A percentile compares a stretch with the other conserved stretches of the same genome.
These are phyloP conservation scores for Pleurotus cornucopiae DNA, from an alignment of 768 basidiomycete species.

Conservation along the genomic window DNA sequence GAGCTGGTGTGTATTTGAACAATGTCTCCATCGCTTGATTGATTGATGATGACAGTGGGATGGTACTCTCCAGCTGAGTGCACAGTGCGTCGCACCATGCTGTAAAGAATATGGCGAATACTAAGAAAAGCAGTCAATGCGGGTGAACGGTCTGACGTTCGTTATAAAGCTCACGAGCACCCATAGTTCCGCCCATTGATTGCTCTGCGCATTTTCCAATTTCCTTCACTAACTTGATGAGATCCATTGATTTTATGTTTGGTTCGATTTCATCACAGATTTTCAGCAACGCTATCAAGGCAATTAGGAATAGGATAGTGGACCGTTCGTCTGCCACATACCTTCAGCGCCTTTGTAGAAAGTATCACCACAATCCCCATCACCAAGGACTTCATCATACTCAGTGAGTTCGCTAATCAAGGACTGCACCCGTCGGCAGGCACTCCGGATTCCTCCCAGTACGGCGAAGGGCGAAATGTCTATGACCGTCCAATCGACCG, in stretches of 20 bases:
- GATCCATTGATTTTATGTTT: conserved; percentile 6
- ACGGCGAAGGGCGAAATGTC: conserved; percentile 13
- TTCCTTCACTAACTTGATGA: conserved; percentile 19
- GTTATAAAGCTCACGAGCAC: conserved; percentile 34
- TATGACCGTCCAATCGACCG: not conserved
- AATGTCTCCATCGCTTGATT: conserved; percentile 25
- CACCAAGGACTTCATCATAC: conserved; percentile 58
- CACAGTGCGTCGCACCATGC: conserved; percentile 22
- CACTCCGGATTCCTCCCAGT: conserved; percentile 27
- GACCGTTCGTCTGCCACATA: conserved; percentile 5
- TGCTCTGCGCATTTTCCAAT: conserved; percentile 43
- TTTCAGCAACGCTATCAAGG: conserved; percentile 21
- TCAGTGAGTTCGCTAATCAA: conserved; percentile 50
- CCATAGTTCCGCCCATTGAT: conserved; percentile 54
- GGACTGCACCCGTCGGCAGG: conserved; percentile 37
- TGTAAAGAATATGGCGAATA: conserved; percentile 43
- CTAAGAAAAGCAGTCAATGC: conserved; percentile 15
- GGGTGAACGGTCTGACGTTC: not conserved
- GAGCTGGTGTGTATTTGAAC: conserved; percentile 42
- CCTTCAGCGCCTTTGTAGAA: conserved; percentile 45
- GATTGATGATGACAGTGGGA: conserved; percentile 16
- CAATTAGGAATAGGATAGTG: not conserved
- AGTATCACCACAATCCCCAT: conserved; percentile 62
- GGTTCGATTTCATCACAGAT: conserved; percentile 1
- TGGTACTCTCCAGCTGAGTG: conserved; percentile 11